Percentiles rank a stretch among this genome's conserved stretches.
These are phyloP conservation scores for Drechslerella dactyloides DNA, from an alignment of 2,329 filamentous ascomycete genomes.

Conservation along the genomic window DNA sequence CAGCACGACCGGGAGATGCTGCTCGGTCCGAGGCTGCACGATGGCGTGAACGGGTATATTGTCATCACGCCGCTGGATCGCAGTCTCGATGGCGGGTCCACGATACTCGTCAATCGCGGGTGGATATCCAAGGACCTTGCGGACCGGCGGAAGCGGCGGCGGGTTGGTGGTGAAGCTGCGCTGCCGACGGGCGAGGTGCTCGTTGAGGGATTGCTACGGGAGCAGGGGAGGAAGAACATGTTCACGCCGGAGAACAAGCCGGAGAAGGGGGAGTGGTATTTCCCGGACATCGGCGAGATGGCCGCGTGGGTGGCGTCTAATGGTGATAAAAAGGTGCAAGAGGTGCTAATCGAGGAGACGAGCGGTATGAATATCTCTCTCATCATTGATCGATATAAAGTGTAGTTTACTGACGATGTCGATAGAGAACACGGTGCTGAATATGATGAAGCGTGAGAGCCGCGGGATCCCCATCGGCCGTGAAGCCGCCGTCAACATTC, in stretches of 20 bases:
- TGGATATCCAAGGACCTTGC: constrained; percentile 84
- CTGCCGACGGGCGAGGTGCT: constrained; percentile 74
- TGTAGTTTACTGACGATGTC: constrained; percentile 1
- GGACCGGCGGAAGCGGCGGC: constrained; percentile 66
- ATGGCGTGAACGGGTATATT: constrained; percentile 87
- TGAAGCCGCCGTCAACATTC: constrained; percentile 84
- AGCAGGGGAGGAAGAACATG: constrained; percentile 97
- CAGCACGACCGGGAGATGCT: constrained; percentile 96
- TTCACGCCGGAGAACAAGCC: constrained; percentile 93
- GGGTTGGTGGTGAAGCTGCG: constrained; percentile 61
- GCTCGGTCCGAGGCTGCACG: constrained; percentile 84
- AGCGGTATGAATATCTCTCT: constrained; percentile 69
- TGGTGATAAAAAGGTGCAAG: constrained; percentile 69
- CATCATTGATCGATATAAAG: neutral
- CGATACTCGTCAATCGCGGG: constrained; percentile 84
- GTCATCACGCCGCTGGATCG: constrained; percentile 91
- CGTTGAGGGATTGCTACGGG: constrained; percentile 81
- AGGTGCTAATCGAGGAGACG: constrained; percentile 94
- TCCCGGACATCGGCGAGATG: constrained; percentile 93
- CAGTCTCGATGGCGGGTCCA: constrained; percentile 29
- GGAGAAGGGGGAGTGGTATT: constrained; percentile 85
- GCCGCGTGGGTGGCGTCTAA: constrained; percentile 67
- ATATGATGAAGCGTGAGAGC: constrained; percentile 69
- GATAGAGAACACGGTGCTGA: constrained; percentile 22
- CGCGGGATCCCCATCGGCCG: constrained; percentile 89